Evolutionary conservation across 2,329 filamentous ascomycete genomes (phyloP).

Genomic region (Trichoderma koningiopsis): DNA sequence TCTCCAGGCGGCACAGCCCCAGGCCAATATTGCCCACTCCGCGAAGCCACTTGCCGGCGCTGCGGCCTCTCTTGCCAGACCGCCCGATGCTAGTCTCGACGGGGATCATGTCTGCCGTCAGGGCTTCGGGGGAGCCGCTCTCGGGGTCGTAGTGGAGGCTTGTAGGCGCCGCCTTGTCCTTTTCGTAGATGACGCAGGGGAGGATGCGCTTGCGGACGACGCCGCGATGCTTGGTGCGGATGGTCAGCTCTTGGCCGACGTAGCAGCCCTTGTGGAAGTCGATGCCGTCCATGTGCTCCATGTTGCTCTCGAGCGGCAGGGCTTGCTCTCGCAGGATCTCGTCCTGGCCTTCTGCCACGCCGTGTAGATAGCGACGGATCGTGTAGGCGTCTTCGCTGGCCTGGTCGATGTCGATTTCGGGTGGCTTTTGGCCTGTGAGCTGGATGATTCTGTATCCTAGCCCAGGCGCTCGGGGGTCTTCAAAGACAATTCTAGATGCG

Average conservation of each 20-base stretch:
- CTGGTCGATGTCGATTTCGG: conserved; percentile 48
- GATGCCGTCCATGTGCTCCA: conserved; percentile 82
- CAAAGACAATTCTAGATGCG: conserved; percentile 41
- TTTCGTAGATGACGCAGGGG: conserved; percentile 72
- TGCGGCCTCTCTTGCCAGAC: conserved; percentile 62
- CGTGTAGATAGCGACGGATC: conserved; percentile 74
- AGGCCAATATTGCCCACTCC: conserved; percentile 85
- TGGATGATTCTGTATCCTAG: conserved; percentile 56
- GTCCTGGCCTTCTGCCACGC: conserved; percentile 80
- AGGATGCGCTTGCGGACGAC: conserved; percentile 89
- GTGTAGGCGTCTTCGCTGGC: conserved; percentile 65
- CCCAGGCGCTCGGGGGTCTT: conserved; percentile 57
- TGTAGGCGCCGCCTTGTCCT: conserved; percentile 42
- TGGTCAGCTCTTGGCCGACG: conserved; percentile 93
- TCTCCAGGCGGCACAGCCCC: conserved; percentile 82
- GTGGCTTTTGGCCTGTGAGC: conserved; percentile 33
- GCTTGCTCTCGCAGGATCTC: conserved; percentile 74
- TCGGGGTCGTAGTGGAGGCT: conserved; percentile 52
- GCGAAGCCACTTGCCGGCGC: conserved; percentile 77
- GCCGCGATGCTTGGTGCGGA: conserved; percentile 90
- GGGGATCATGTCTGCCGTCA: conserved; percentile 44
- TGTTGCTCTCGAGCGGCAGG: conserved; percentile 84
- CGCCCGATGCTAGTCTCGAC: conserved; percentile 53
- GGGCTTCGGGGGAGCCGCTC: conserved; percentile 32
- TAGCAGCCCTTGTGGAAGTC: conserved; percentile 98